Base-by-base conservation (phyloP, 1,139 yeast genomes). In the Pichia sp. region DNA sequence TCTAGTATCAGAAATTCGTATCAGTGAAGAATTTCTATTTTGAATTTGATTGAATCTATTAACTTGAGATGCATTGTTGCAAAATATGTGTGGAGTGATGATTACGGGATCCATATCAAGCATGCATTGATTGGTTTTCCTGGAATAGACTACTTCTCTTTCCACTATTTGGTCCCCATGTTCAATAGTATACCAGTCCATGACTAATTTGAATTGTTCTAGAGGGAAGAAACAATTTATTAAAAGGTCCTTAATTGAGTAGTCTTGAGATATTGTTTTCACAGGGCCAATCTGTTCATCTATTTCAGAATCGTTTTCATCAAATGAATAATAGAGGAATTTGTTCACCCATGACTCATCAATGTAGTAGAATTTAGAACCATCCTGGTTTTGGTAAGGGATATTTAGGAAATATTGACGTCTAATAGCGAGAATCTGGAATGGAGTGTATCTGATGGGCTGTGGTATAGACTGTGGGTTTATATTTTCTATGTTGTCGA, bases 41-140 rank as follows among this genome's bases (percentile, higher is more conserved):
- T 40, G 36, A n/a, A 24, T 32, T 3, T 36, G 12, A 11, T 34
- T 46, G 32, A 62, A 53, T 22, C 64, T 52, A 43, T 58, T 60
- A 5, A 56, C 50, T 1, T 72, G 44, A 4, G 55, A 53, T 14
- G 58, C 51, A 15, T 44, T 50, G n/a, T 46, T 54, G 38, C 60
- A 66, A 38, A 83, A 60, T 40, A 75, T 71, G 57, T 83, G 89
- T 4, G 83, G 63, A 17, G 68, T 60, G 50, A 83, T 78, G 18
- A 65, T 61, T 1, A 82, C 76, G 27, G 81, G 83, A 48, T 68
- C 69, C 44, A 75, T 68, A 58, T 84, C 90, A 28, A 85, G 70
- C 17, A 67, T 69, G 32, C 70, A 61, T 11, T 62, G 55, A 0
- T 75, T 77, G 9, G 30, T 34, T 4, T 19, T n/a, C 8, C 31